Evolutionary conservation across 257 asterid genomes (phyloP), one percentile per base, ranked within the genome.

Genomic region (Przewalskia tangutica): DNA sequence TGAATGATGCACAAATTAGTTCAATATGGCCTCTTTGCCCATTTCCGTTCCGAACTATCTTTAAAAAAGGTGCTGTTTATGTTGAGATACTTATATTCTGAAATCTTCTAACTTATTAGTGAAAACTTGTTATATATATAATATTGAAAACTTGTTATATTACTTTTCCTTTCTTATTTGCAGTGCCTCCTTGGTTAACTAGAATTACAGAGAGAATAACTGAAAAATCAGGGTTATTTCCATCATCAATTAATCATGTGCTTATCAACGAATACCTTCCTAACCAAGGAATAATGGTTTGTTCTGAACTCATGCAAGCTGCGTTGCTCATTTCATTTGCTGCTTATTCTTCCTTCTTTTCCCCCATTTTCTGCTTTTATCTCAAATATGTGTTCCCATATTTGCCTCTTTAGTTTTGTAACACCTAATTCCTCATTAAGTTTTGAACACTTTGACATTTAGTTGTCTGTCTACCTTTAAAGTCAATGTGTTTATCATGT

Each of bases 221-320:
- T 17, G 90, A 91, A 78, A 89, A 89, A 59, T 87, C 94, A 40
- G 82, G 87, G 84, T 64, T 93, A 87, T 96, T 94, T 84, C 97
- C 97, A 7, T 91, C 98, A 16, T 87, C 90, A 38, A 93, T 96
- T 82, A 96, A 96, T 87, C 99, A 96, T 53, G 97, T 96, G 85
- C 97, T 96, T 66, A 94, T 94, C 86, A 96, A 94, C 44, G 98
- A 96, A 88, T 96, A 96, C 89, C 93, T 89, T 70, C 91, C 97
- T 54, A 84, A 88, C 87, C 99, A 96, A 87, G 99, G 99, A 80
- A 94, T 96, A 64, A 94, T 96, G 99, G 98, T 93, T 80, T 51
- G 89, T 87, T 12, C 80, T 58, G 58, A 81, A 81, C 59, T 14
- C 32, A 1, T 32, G 20, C 46, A 13, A 65, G 50, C 76, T 12